Conservation (phyloP, 2,329 filamentous ascomycete genomes). For the Alternaria sp. region DNA sequence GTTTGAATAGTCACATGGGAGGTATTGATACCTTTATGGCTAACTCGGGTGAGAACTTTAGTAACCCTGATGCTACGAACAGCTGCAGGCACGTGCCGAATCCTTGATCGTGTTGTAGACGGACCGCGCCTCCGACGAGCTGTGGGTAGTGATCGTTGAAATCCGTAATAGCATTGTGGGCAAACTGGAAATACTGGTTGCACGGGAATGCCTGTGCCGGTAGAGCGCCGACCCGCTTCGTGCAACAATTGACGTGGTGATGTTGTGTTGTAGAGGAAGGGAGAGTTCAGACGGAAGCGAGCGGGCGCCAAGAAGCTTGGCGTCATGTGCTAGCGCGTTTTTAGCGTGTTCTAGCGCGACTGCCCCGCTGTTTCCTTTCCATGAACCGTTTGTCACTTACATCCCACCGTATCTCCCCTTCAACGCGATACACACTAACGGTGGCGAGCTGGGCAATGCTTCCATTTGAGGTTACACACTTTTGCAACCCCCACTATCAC, state of each 20-base stretch:
- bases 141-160: not conserved
- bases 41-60: not conserved
- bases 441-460: not conserved
- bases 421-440: slow-evolving; percentile 1
- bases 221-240: not conserved
- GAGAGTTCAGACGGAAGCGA: not conserved
- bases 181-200: not conserved
- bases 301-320: not conserved
- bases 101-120: not conserved
- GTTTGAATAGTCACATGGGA: not conserved
- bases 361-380: slow-evolving; percentile 3
- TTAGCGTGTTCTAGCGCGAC: not conserved
- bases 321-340: slow-evolving; percentile 2
- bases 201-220: not conserved
- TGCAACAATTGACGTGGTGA: not conserved
- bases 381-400: not conserved
- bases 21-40: not conserved
- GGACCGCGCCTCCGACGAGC: not conserved
- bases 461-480: not conserved
- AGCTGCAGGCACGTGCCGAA: not conserved
- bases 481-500: not conserved
- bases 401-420: not conserved
- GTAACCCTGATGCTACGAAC: not conserved
- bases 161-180: not conserved
- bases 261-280: not conserved